Evolutionary conservation across 116 monocot species (phyloP).

Genomic region (Cymodocea nodosa): DNA sequence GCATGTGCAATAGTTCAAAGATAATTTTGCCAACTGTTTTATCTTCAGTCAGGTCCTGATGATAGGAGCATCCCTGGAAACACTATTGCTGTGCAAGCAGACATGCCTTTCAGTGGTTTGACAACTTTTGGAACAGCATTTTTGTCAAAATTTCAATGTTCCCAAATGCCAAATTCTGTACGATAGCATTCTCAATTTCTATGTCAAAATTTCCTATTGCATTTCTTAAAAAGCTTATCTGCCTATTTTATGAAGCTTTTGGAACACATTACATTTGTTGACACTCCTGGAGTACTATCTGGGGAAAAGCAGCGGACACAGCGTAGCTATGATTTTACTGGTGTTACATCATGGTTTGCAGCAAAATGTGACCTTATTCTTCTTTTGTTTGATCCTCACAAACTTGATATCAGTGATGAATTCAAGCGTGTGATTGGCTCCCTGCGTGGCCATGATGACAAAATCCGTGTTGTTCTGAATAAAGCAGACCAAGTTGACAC

Average conservation of each 20-base stretch:
- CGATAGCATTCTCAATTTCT: constrained; percentile 5
- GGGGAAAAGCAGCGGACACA: constrained; percentile 93
- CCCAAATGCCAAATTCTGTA: constrained; percentile 95
- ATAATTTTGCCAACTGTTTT: background rate
- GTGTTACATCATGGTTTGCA: constrained; percentile 93
- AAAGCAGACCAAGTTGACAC: constrained; percentile 92
- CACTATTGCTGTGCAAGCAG: constrained; percentile 90
- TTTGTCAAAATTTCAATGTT: constrained; percentile 84
- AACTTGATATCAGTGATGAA: constrained; percentile 92
- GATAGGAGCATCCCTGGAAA: constrained; percentile 86
- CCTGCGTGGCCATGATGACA: constrained; percentile 85
- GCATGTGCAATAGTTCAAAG: background rate
- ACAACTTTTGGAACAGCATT: constrained; percentile 83
- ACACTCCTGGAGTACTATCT: constrained; percentile 87
- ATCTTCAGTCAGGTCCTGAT: constrained; percentile 75
- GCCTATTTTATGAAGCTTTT: constrained; percentile 31
- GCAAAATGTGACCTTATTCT: constrained; percentile 90
- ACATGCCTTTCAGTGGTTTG: constrained; percentile 80
- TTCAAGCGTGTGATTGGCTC: constrained; percentile 88
- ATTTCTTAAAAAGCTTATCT: background rate
- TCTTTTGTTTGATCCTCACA: constrained; percentile 90
- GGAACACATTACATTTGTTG: constrained; percentile 67
- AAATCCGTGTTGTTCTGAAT: constrained; percentile 83
- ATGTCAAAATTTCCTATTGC: constrained; percentile 1
- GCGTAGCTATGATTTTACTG: constrained; percentile 90